Evolutionary conservation across 139 green algal genomes (phyloP).

Genomic region (Coelastrella sp.): DNA sequence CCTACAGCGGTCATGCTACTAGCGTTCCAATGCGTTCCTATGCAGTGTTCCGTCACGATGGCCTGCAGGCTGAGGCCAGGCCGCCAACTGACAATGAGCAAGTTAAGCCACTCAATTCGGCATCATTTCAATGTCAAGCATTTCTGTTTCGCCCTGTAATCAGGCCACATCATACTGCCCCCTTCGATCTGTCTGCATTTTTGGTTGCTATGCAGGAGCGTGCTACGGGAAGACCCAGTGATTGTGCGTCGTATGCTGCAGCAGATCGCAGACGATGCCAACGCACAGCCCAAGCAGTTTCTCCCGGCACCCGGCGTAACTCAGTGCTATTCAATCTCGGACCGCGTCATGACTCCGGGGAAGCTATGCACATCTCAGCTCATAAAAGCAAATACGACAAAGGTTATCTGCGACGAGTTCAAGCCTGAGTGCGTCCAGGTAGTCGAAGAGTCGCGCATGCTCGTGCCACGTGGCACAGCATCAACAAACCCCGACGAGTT

Average conservation of each 20-base stretch:
- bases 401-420: conserved; percentile 26
- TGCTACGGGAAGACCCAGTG: background rate
- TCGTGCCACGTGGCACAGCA: background rate
- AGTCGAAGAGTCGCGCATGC: background rate
- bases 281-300: background rate
- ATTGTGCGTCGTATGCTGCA: conserved; percentile 6
- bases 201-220: background rate
- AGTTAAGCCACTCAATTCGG: no score
- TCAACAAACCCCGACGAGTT: conserved; percentile 19
- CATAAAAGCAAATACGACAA: background rate
- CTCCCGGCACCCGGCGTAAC: background rate
- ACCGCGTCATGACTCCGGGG: conserved; percentile 3
- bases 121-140: no score
- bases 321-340: conserved; percentile 3
- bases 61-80: no score
- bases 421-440: conserved; percentile 15
- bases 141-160: no score
- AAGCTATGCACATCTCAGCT: conserved; percentile 26
- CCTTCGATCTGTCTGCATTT: no score
- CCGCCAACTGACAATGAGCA: no score
- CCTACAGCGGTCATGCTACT: no score
- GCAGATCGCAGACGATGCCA: background rate
- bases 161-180: no score
- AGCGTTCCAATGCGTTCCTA: no score
- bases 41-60: no score